Conservation (phyloP, 2,329 filamentous ascomycete species). For the Davidsoniella australis region DNA sequence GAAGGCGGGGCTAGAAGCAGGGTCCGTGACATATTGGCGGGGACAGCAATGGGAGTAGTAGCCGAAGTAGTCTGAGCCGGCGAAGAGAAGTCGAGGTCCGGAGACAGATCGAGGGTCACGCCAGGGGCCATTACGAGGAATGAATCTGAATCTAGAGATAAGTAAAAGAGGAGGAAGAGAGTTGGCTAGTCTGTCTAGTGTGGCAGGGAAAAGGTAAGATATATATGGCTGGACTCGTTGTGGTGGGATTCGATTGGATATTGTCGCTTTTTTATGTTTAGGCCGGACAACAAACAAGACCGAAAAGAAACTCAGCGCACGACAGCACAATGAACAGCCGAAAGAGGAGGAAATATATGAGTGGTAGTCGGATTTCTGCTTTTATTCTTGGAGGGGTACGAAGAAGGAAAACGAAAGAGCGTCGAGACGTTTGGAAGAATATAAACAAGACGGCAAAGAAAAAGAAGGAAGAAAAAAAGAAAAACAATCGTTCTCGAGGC, state of each 20-base stretch:
- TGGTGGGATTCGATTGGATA: too few relatives aligned
- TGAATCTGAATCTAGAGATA: neutral
- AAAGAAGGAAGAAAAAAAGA: neutral
- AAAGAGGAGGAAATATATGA: neutral
- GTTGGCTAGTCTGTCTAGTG: neutral
- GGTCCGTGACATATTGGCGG: slow-evolving; percentile 33
- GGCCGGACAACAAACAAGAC: neutral
- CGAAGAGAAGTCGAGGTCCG: slow-evolving; percentile 30
- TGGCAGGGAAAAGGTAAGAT: neutral
- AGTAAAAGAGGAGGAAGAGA: neutral
- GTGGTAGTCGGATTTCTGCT: neutral
- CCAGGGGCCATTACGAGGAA: slow-evolving; percentile 30
- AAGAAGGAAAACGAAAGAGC: neutral
- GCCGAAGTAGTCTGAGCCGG: slow-evolving; percentile 17
- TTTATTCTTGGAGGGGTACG: neutral
- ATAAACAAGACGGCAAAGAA: neutral
- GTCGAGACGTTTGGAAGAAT: neutral
- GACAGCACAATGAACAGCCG: neutral
- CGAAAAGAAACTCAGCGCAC: neutral
- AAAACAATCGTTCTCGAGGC: neutral
- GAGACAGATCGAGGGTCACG: slow-evolving; percentile 36
- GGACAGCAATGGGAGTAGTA: slow-evolving; percentile 17
- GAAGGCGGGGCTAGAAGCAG: slow-evolving; percentile 84
- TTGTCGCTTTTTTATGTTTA: too few relatives aligned
- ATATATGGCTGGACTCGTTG: neutral